phyloP scores from a whole-genome alignment of 805 yeast genomes.

The Schwanniomyces occidentalis region DNA sequence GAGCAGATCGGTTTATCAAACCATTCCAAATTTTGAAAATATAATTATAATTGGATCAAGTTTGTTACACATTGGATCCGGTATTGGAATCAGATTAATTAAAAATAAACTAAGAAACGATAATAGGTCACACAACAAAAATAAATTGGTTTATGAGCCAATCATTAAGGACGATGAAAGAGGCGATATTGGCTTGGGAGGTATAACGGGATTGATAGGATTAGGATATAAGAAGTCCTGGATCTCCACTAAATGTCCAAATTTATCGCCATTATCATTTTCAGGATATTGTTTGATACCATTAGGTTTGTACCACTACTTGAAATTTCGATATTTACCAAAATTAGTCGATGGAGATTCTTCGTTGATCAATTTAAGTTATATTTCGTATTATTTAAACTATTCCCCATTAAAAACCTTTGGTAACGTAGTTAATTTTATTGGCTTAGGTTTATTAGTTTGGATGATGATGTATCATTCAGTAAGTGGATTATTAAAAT shows the following conservation, averaged over 20 bases:
- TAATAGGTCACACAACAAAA: conserved; percentile 1
- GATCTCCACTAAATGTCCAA: conserved; percentile 44
- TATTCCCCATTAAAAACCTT: conserved; percentile 12
- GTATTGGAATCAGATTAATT: conserved; percentile 45
- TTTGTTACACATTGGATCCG: conserved; percentile 52
- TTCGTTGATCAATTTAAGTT: conserved; percentile 53
- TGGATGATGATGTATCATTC: conserved; percentile 52
- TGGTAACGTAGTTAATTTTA: conserved; percentile 28
- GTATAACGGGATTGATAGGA: conserved; percentile 56
- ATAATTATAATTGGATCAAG: conserved; percentile 48
- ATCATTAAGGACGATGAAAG: conserved; percentile 33
- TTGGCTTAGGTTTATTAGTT: conserved; percentile 33
- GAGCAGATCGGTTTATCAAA: conserved; percentile 62
- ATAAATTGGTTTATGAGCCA: conserved; percentile 11
- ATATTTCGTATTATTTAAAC: conserved; percentile 40
- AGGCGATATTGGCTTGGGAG: conserved; percentile 60
- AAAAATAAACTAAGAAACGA: conserved; percentile 22
- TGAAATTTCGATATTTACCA: conserved; percentile 52
- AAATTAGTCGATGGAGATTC: conserved; percentile 63
- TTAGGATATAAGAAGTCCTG: conserved; percentile 51
- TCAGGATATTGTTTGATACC: conserved; percentile 58
- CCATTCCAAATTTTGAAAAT: conserved; percentile 48
- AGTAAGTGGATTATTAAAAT: conserved; percentile 52
- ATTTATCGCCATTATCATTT: conserved; percentile 55
- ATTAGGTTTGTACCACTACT: conserved; percentile 46